phyloP scores from a whole-genome alignment of 306 rosid species.

The Cicer yamashitae region DNA sequence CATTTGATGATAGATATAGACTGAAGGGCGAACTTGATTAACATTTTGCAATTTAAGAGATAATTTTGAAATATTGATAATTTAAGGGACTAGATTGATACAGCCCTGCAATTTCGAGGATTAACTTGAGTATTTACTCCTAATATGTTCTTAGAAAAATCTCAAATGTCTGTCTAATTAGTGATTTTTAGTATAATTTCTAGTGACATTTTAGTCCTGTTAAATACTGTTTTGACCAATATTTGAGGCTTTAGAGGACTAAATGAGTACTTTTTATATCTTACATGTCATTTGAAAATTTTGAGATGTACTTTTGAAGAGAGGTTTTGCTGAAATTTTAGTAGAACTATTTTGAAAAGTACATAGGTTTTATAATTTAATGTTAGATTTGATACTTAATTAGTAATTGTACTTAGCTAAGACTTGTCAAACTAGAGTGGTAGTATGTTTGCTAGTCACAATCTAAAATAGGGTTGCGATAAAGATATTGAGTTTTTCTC shows the following conservation, averaged over 20 bases:
- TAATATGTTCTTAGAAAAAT: not conserved
- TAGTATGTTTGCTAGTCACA: not conserved
- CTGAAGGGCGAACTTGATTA: too few relatives aligned
- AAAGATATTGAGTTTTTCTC: not conserved
- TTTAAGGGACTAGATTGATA: too few relatives aligned
- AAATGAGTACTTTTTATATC: not conserved
- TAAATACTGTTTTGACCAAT: not conserved
- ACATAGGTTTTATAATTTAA: not conserved
- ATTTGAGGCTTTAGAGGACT: not conserved
- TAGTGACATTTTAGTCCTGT: not conserved
- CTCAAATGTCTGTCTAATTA: not conserved
- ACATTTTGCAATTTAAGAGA: too few relatives aligned
- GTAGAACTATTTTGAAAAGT: not conserved
- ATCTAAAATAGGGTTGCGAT: not conserved
- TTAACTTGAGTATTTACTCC: too few relatives aligned
- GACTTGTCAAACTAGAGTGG: not conserved
- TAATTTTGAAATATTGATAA: too few relatives aligned
- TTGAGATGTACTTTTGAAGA: not conserved
- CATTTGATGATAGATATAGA: too few relatives aligned
- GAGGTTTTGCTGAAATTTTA: not conserved
- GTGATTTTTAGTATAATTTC: not conserved
- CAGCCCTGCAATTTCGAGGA: too few relatives aligned
- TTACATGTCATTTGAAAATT: not conserved
- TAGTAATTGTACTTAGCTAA: not conserved
- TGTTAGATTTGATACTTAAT: not conserved